A percentile compares a stretch with the other conserved stretches of the same genome.
phyloP scores from a whole-genome alignment of 176 grass and related monocot species.

The Otatea glauca region DNA sequence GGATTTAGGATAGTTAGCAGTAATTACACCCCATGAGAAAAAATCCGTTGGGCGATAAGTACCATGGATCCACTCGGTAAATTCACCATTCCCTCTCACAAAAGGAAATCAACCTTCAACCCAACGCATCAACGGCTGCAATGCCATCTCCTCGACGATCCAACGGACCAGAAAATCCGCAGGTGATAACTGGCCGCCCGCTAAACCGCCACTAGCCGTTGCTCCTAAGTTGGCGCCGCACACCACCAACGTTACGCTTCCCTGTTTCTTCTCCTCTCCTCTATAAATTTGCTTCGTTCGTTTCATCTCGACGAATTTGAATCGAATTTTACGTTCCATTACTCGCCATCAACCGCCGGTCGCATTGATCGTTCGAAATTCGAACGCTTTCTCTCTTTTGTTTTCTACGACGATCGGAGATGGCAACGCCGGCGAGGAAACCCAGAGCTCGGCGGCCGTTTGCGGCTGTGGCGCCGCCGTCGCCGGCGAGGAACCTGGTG shows the following conservation, averaged over 20 bases:
- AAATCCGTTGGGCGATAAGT: neutral
- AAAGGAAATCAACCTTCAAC: neutral
- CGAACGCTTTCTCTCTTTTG: neutral
- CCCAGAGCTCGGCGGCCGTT: slow-evolving; percentile 38
- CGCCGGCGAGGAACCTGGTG: slow-evolving; percentile 3
- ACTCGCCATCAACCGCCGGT: slow-evolving; percentile 40
- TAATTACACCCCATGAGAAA: neutral
- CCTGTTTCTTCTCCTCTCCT: neutral
- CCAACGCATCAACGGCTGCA: neutral
- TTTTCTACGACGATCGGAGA: neutral
- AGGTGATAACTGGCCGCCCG: neutral
- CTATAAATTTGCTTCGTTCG: slow-evolving; percentile 48
- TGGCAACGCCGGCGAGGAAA: slow-evolving; percentile 33
- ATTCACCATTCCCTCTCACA: neutral
- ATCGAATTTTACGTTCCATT: slow-evolving; percentile 25
- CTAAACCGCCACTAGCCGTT: slow-evolving; percentile 53
- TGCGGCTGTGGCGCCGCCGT: slow-evolving; percentile 31
- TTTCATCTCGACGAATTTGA: slow-evolving; percentile 21
- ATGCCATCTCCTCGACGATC: neutral
- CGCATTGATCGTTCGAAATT: neutral
- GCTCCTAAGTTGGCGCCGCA: slow-evolving; percentile 29
- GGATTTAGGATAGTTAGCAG: neutral
- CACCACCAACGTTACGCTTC: slow-evolving; percentile 10
- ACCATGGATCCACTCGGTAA: neutral
- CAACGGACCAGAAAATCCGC: slow-evolving; percentile 33